phyloP scores from a whole-genome alignment of 257 asterid species.

The Handroanthus guayacan region DNA sequence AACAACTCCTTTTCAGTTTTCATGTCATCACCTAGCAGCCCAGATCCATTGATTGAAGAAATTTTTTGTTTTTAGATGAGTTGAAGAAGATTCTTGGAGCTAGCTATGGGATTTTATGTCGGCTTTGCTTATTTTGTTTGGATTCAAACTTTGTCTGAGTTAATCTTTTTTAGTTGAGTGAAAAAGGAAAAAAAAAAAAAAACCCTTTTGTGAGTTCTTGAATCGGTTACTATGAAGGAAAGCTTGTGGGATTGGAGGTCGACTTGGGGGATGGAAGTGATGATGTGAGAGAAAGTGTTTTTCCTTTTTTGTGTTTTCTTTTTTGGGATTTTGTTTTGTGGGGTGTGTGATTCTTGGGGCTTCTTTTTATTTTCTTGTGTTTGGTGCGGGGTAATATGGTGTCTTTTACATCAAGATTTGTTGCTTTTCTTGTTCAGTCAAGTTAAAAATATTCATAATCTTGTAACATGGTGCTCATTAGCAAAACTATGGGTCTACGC shows the following conservation, averaged over 20 bases:
- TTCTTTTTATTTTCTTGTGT: constrained; percentile 36
- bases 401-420: constrained; percentile 37
- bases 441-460: background rate
- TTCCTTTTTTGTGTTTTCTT: background rate
- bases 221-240: constrained; percentile 38
- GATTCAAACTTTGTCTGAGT: constrained; percentile 33
- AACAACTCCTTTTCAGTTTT: constrained; percentile 45
- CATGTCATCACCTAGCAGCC: constrained; percentile 42
- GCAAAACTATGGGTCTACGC: constrained; percentile 30
- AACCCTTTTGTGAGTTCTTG: background rate
- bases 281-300: constrained; percentile 24
- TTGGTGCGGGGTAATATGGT: constrained; percentile 34
- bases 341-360: constrained; percentile 29
- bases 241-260: constrained; percentile 48
- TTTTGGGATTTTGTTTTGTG: constrained; percentile 12
- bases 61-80: constrained; percentile 19
- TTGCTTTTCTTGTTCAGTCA: constrained; percentile 38
- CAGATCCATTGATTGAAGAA: constrained; percentile 46
- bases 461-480: background rate
- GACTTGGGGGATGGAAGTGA: constrained; percentile 40
- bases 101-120: constrained; percentile 29
- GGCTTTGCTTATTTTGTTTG: constrained; percentile 26
- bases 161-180: background rate
- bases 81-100: constrained; percentile 12
- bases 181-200: no score